Evolutionary conservation across 352 stramenopile genomes (phyloP).

Genomic region (Pythium diclinum): DNA sequence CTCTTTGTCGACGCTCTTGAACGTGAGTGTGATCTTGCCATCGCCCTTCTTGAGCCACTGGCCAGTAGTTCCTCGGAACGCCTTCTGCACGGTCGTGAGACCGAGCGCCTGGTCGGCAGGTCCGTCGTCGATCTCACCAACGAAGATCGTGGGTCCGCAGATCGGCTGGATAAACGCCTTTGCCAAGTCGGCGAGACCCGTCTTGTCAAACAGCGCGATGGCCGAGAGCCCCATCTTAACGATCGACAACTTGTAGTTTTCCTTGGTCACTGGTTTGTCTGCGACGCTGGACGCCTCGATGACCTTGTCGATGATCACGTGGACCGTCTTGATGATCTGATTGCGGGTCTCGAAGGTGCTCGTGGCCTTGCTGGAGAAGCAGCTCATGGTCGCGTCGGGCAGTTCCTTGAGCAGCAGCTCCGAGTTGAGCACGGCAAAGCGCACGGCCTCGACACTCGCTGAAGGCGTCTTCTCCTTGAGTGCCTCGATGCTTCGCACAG

Average conservation of each 20-base stretch:
- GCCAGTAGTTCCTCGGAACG: constrained; percentile 36
- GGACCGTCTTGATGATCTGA: constrained; percentile 36
- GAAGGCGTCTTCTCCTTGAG: constrained; percentile 32
- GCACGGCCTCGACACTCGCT: constrained; percentile 38
- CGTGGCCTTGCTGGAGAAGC: constrained; percentile 20
- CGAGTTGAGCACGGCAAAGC: constrained; percentile 36
- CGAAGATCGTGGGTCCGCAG: constrained; percentile 42
- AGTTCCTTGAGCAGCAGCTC: constrained; percentile 45
- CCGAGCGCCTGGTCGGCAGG: constrained; percentile 40
- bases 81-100: constrained; percentile 34
- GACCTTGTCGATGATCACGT: constrained; percentile 44
- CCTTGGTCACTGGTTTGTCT: constrained; percentile 30
- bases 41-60: constrained; percentile 40
- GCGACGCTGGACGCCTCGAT: constrained; percentile 34
- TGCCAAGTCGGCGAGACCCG: constrained; percentile 35
- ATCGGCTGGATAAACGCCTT: constrained; percentile 54
- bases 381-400: constrained; percentile 41
- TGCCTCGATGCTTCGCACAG: constrained; percentile 38
- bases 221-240: constrained; percentile 39
- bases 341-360: constrained; percentile 29
- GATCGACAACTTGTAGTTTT: constrained; percentile 38
- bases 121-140: constrained; percentile 48
- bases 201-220: constrained; percentile 44
- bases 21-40: constrained; percentile 35
- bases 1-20: constrained; percentile 38